Conservation (phyloP, 2,329 filamentous ascomycete species). For the Pseudogymnoascus sp. region DNA sequence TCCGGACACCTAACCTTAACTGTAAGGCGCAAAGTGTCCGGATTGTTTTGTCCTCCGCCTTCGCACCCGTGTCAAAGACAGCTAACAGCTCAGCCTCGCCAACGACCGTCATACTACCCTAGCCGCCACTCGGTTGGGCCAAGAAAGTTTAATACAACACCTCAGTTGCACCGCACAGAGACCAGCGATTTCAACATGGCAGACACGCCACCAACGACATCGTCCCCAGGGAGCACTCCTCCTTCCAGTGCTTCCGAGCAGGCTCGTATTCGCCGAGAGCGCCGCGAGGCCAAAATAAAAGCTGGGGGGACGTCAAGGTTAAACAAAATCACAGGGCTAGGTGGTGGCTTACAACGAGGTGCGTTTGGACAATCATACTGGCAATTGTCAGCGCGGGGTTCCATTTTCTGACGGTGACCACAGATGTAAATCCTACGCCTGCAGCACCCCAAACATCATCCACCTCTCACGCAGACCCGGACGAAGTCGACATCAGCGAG, state of each 20-base stretch:
- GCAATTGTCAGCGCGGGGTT: not conserved
- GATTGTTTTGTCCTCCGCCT: no score
- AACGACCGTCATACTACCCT: not conserved
- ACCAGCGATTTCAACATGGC: slow-evolving; percentile 20
- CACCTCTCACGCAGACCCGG: slow-evolving; percentile 52
- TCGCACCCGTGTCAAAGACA: no score
- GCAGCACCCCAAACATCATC: slow-evolving; percentile 31
- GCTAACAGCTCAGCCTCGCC: not conserved
- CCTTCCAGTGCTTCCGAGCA: slow-evolving; percentile 48
- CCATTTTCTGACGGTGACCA: slow-evolving; percentile 16
- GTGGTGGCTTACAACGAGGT: slow-evolving; percentile 48
- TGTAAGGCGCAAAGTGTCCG: no score
- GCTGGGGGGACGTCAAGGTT: slow-evolving; percentile 62
- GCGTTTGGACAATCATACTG: not conserved
- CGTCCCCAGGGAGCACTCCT: slow-evolving; percentile 22
- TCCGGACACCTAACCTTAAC: no score
- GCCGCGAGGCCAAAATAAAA: slow-evolving; percentile 70
- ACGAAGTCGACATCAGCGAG: slow-evolving; percentile 69
- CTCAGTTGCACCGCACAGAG: not conserved
- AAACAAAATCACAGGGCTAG: slow-evolving; percentile 67
- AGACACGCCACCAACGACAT: slow-evolving; percentile 20
- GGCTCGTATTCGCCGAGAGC: slow-evolving; percentile 68
- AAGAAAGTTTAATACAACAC: not conserved
- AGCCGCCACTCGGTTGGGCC: not conserved
- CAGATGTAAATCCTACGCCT: slow-evolving; percentile 21